A percentile compares a stretch with the other conserved stretches of the same genome.
Conservation (phyloP, 116 monocot genomes). For the Trichopus zeylanicus region DNA sequence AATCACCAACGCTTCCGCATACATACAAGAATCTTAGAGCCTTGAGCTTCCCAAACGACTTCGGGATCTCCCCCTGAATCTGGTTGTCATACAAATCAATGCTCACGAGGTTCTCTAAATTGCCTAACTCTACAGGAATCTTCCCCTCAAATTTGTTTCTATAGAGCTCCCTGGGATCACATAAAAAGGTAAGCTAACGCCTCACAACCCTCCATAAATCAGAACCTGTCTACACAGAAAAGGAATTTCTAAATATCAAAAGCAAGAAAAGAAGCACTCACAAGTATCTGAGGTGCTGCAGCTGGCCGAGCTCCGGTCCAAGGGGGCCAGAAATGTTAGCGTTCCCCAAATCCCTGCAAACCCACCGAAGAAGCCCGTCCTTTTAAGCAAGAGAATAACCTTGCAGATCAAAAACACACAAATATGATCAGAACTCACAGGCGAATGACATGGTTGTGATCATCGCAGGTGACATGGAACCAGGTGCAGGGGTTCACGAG, state of each 20-base stretch:
- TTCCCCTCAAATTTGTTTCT: constrained; percentile 80
- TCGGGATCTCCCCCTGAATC: constrained; percentile 73
- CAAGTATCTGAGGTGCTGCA: constrained; percentile 70
- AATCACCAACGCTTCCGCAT: neutral
- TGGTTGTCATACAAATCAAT: constrained; percentile 86
- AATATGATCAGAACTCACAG: constrained; percentile 24
- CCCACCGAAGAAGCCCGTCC: constrained; percentile 1
- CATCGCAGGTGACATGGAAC: constrained; percentile 90
- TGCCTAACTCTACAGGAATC: constrained; percentile 77
- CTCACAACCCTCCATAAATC: neutral
- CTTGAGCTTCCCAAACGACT: constrained; percentile 76
- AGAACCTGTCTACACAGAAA: constrained; percentile 6
- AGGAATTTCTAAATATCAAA: neutral
- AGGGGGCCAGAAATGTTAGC: constrained; percentile 78
- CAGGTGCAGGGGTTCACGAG: constrained; percentile 96
- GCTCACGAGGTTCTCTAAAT: constrained; percentile 75
- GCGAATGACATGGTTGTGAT: constrained; percentile 68
- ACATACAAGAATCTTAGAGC: constrained; percentile 89
- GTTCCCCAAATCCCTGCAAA: constrained; percentile 86
- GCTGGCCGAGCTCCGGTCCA: constrained; percentile 79
- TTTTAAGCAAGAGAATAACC: neutral
- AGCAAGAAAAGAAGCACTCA: constrained; percentile 6
- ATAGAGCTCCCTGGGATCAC: constrained; percentile 72
- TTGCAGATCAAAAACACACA: neutral
- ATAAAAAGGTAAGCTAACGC: neutral